These are phyloP conservation scores for Intubia oerlemansii DNA, from an alignment of 2,329 filamentous ascomycete species.

Conservation along the genomic window DNA sequence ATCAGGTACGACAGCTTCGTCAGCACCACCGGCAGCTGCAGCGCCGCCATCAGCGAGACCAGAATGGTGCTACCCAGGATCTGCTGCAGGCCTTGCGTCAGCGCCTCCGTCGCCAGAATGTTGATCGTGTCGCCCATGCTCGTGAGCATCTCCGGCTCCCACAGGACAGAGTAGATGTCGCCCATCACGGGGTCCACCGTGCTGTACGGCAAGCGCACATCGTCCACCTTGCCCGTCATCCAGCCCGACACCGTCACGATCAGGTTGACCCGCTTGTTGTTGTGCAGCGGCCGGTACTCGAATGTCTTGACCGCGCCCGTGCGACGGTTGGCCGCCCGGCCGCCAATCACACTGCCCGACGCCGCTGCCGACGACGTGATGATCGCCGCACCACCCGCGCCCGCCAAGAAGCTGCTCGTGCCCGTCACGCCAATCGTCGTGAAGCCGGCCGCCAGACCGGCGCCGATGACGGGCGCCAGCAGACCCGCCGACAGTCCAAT, in stretches of 20 bases:
- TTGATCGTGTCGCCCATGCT: conserved; percentile 99
- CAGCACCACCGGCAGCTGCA: conserved; percentile 79
- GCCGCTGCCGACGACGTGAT: conserved; percentile 80
- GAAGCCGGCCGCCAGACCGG: conserved; percentile 81
- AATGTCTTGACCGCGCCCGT: conserved; percentile 91
- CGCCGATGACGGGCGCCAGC: conserved; percentile 81
- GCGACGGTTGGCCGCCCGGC: conserved; percentile 64
- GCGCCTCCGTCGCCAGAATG: conserved; percentile 89
- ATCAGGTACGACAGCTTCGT: conserved; percentile 92
- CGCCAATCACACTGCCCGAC: conserved; percentile 70
- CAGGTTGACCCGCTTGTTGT: conserved; percentile 92
- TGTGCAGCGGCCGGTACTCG: conserved; percentile 88
- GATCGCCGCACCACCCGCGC: conserved; percentile 77
- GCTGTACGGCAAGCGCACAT: conserved; percentile 85
- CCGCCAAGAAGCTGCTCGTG: conserved; percentile 73
- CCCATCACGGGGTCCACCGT: conserved; percentile 97
- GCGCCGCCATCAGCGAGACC: conserved; percentile 71
- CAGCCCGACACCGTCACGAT: conserved; percentile 91
- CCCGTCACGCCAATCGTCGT: conserved; percentile 86
- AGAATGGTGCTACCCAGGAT: conserved; percentile 79
- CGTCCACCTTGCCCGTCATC: conserved; percentile 97
- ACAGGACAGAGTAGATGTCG: conserved; percentile 87
- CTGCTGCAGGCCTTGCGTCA: conserved; percentile 92
- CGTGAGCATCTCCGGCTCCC: conserved; percentile 94
- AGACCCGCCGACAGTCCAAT: conserved; percentile 88